Base-by-base conservation (phyloP, 2,329 filamentous ascomycete genomes). In the Didymella glomerata region DNA sequence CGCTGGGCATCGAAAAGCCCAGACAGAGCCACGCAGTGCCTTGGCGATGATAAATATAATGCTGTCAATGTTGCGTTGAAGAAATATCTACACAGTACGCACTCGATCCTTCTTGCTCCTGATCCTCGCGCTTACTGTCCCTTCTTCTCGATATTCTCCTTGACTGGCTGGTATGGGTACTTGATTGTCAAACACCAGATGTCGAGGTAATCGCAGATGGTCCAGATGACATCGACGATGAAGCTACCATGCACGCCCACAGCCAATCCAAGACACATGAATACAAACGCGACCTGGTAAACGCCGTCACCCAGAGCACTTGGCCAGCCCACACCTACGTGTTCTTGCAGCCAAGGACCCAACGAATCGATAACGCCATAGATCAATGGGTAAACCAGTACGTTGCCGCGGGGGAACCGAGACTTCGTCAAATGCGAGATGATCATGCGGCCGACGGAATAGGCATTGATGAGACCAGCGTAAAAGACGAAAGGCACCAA, bases 171-270 rank as follows among this genome's bases (percentile, higher is more conserved):
- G 61, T 83, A 83, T 0, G 86, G 86, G 70, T 98, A 89, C 85
- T 99, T 99, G 81, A 99, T 99, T 1, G 91, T 96, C 76, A 99
- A 82, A 76, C 95, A 99, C 92, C 93, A 98, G 67, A 99, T 99
- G 76, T 99, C 95, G 61, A 98, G 84, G 76, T 96, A 97, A 77
- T 99, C 95, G 80, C 95, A 99, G 69, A 99, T 98, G 28, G 92
- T 96, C 60, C 95, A 92, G 67, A 99, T 97, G 56, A 98, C 93
- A 76, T 98, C 95, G 30, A 96, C 91, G 56, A 98, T 92, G 76
- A 99, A 99, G 77, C 93, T 97, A 60, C 92, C 93, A 79, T 99
- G 97, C n/a, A 98, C 88, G 32, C 95, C 95, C 47, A 97, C 77
- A 0, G 90, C 90, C 59, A 92, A 80, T 24, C 95, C 95, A 24